Evolutionary conservation across 768 basidiomycete genomes (phyloP), one percentile per base, ranked within the genome.

Genomic region (Pulveroboletus sp.): DNA sequence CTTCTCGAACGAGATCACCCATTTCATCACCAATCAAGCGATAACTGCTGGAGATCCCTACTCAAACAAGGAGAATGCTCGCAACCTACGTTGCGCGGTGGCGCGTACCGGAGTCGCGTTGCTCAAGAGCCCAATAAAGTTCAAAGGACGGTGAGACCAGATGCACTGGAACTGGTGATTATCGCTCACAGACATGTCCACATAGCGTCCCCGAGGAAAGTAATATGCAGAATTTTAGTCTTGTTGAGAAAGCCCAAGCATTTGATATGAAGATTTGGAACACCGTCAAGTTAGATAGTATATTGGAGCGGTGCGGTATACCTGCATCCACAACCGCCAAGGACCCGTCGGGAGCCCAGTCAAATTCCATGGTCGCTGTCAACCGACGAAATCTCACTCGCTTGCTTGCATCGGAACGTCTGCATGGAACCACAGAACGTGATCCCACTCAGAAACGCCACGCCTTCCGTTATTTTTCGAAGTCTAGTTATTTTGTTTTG

Each of bases 201-300:
- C 11, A 1, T 31, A 72, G 70, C 14, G 41, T 54, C 49, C 43
- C 58, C 15, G 72, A 73, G 41, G 72, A 72, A 28, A 46, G 55
- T 38, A 58, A 57, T 33, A 21, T 52, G 47, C 58, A 65, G 49
- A 70, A 55, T 56, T 78, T 75, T 36, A 77, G 78, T 54, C 73
- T 88, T 33, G 71, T 86, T 15, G 69, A 75, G 40, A 86, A 90
- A 59, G 89, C 91, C 8, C 67, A 77, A 21, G 72, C 76, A 33
- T 83, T 83, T 50, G 79, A 80, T 28, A 86, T 90, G 66, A 98
- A 96, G 70, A 80, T 97, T 26, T 99, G 95, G 95, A 83, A 69
- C 38, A 71, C 84, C 2, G 64, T 71, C 12, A 90, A 90, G 63
- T 76, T 90, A 2, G 77, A 81, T 31, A 89, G 81, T 57, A 83